These are phyloP conservation scores for Discostella stelligera DNA, from an alignment of 352 stramenopile genomes.

Conservation along the genomic window DNA sequence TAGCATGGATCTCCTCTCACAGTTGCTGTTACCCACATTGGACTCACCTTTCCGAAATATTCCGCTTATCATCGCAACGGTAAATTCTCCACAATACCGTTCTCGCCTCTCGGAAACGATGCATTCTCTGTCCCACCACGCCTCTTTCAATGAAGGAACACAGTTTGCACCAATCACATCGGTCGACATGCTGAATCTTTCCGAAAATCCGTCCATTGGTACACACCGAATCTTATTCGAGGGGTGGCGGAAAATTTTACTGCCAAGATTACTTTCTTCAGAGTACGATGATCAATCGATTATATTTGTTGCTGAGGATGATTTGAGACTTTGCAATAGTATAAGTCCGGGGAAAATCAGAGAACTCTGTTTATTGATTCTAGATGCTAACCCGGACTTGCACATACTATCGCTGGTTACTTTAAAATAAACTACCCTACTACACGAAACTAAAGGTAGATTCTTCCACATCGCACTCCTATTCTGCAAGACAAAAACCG, in stretches of 20 bases:
- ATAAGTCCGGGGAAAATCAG: constrained; percentile 16
- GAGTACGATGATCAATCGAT: constrained; percentile 1
- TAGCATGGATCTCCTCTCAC: neutral
- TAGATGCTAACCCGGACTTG: constrained; percentile 17
- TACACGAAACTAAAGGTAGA: too few relatives aligned
- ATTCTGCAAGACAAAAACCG: constrained; percentile 20
- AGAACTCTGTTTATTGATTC: constrained; percentile 16
- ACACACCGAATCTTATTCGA: constrained; percentile 35
- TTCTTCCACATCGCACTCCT: too few relatives aligned
- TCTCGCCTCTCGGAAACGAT: constrained; percentile 24
- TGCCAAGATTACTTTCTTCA: constrained; percentile 16
- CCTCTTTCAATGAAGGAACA: constrained; percentile 2
- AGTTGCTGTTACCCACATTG: neutral
- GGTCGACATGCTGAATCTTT: constrained; percentile 27
- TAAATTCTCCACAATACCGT: constrained; percentile 25
- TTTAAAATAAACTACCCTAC: too few relatives aligned
- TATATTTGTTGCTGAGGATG: constrained; percentile 32
- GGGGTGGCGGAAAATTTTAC: constrained; percentile 29
- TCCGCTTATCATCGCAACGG: constrained; percentile 25
- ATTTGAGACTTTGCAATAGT: constrained; percentile 21
- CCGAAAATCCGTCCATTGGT: constrained; percentile 22
- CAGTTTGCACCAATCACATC: constrained; percentile 19
- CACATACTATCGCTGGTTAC: constrained; percentile 40
- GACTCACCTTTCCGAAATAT: neutral
- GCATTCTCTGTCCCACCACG: constrained; percentile 9